These are phyloP conservation scores for Xylaria sp. DNA, from an alignment of 2,329 filamentous ascomycete genomes.

Conservation along the genomic window DNA sequence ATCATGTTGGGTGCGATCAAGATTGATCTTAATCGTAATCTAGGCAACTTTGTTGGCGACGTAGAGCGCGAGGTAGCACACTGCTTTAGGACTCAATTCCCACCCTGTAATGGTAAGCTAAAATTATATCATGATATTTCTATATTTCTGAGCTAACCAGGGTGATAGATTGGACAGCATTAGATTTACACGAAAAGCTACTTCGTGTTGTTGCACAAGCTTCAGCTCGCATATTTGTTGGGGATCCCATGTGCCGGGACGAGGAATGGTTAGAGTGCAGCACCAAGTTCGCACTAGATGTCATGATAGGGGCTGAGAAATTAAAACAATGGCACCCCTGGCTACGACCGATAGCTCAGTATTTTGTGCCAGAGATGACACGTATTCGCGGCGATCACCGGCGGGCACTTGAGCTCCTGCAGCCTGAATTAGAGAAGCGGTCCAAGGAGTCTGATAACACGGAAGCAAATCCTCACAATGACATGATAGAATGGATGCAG, in stretches of 20 bases:
- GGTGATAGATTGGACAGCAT: slow-evolving; percentile 43
- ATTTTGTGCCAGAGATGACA: slow-evolving; percentile 45
- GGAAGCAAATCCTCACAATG: slow-evolving; percentile 33
- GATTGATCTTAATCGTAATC: slow-evolving; percentile 45
- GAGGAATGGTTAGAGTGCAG: slow-evolving; percentile 46
- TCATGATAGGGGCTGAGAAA: slow-evolving; percentile 45
- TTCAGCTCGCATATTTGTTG: slow-evolving; percentile 46
- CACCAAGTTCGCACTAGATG: slow-evolving; percentile 44
- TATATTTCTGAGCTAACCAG: slow-evolving; percentile 18
- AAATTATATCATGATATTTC: not conserved
- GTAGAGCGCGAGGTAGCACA: slow-evolving; percentile 43
- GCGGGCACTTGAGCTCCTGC: slow-evolving; percentile 41
- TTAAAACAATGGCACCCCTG: slow-evolving; percentile 46
- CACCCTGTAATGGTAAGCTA: slow-evolving; percentile 41
- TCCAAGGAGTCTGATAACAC: slow-evolving; percentile 21
- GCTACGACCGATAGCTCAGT: slow-evolving; percentile 43
- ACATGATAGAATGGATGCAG: slow-evolving; percentile 48
- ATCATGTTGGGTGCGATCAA: slow-evolving; percentile 46
- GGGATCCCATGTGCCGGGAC: slow-evolving; percentile 45
- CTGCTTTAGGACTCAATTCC: slow-evolving; percentile 45
- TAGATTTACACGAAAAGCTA: slow-evolving; percentile 44
- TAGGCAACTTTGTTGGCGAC: slow-evolving; percentile 44
- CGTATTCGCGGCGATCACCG: slow-evolving; percentile 43
- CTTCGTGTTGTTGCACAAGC: slow-evolving; percentile 45
- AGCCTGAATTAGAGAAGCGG: slow-evolving; percentile 43